Percentiles rank a stretch among this genome's conserved stretches.
Conservation (phyloP, 2,329 filamentous ascomycete species). For the Diplodia corticola region DNA sequence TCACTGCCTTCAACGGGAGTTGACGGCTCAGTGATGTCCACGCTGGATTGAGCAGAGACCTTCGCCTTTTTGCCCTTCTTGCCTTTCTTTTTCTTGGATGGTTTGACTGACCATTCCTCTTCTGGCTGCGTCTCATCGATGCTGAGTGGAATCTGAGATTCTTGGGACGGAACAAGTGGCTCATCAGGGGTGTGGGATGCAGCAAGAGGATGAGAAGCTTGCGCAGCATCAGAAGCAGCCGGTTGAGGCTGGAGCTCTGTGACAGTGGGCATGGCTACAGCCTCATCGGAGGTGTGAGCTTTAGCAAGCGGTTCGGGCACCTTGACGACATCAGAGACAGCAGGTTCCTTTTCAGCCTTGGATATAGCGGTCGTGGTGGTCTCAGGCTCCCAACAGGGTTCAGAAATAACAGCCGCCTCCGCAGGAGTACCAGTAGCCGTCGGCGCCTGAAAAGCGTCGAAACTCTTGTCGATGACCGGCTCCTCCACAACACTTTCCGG, state of each 20-base stretch:
- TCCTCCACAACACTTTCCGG: neutral
- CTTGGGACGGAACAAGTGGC: neutral
- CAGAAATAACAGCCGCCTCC: neutral
- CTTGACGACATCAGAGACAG: neutral
- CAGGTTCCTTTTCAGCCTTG: neutral
- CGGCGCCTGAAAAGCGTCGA: neutral
- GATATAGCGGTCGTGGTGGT: neutral
- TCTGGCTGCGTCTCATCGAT: neutral
- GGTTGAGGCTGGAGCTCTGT: neutral
- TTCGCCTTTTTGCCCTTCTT: conserved; percentile 17
- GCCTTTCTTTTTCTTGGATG: conserved; percentile 17
- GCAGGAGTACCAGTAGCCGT: no score
- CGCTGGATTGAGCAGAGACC: neutral
- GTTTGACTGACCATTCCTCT: neutral
- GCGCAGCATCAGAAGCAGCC: neutral
- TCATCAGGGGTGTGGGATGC: neutral
- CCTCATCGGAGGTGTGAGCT: neutral
- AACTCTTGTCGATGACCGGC: neutral
- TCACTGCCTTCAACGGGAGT: neutral
- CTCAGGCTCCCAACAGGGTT: neutral
- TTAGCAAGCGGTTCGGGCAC: neutral
- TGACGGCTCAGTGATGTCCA: neutral
- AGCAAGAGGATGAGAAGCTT: neutral
- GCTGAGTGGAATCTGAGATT: neutral
- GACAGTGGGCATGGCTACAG: neutral